Evolutionary conservation across 2,329 filamentous ascomycete species (phyloP), one percentile per base, ranked within the genome.

Genomic region (Aureobasidium sp.): DNA sequence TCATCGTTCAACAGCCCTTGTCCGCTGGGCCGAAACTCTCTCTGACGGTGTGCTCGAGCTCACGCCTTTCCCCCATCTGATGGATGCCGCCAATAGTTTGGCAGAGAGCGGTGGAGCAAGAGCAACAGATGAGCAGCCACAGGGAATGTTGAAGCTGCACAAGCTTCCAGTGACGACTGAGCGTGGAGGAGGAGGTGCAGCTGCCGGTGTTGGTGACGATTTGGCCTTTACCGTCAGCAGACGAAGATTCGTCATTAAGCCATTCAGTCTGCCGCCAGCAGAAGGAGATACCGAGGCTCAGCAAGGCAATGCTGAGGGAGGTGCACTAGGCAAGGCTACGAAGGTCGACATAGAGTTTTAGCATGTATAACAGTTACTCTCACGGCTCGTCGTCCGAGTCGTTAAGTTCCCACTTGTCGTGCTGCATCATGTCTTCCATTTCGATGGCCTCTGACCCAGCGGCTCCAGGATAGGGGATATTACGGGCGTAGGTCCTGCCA

Each of bases 171-270:
- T 96, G 0, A 87, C 90, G 66, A 90, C 95, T 63, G 93, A 97
- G 71, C 90, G 89, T 66, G 93, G 94, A 1, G 91, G 91, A 2
- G 91, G 90, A 14, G 87, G 85, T 10, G 81, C 84, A 2, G 85
- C 85, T 63, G 83, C 83, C 62, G 85, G 73, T 1, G 76, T 77
- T 32, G 86, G 89, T 29, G 90, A 96, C 69, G 91, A 97, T 74
- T 82, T 96, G 74, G 91, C 91, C 5, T 99, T 99, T 73, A 92
- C 86, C 64, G 76, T 99, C 57, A 96, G 91, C 72, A 82, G 90
- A 68, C 86, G 83, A 68, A 91, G 90, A 57, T 85, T 99, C 66
- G 83, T 90, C 42, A 91, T 99, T 65, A 89, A 87, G 68, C 91
- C 91, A 0, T 97, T 91, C 74, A 94, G 89, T 71, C 78, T 99